phyloP scores from a whole-genome alignment of 805 yeast genomes.

The Cyberlindnera misumaiensis region DNA sequence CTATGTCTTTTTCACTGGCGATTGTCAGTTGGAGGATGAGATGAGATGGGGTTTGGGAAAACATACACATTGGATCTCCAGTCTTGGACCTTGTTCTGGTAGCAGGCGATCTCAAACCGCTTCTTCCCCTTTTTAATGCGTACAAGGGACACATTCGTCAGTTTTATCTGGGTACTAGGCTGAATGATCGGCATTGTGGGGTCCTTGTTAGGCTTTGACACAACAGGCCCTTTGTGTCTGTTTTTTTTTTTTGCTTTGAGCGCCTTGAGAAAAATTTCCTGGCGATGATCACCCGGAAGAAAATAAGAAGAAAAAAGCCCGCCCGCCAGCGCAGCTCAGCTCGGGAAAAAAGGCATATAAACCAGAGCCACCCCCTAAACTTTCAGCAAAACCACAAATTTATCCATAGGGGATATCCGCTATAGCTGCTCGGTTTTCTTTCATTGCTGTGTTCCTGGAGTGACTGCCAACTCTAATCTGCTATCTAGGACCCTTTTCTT shows the following conservation, averaged over 20 bases:
- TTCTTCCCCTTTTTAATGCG: slow-evolving; percentile 86
- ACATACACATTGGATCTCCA: slow-evolving; percentile 65
- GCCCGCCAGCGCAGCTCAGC: no score
- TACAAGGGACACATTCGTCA: slow-evolving; percentile 92
- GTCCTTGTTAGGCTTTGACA: neutral
- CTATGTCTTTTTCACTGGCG: slow-evolving; percentile 73
- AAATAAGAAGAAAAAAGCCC: no score
- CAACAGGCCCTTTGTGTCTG: neutral
- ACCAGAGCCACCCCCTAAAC: no score
- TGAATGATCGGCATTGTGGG: slow-evolving; percentile 59
- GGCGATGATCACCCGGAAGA: no score
- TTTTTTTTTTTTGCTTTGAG: neutral
- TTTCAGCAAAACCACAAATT: no score
- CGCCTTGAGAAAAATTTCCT: no score
- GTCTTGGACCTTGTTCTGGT: slow-evolving; percentile 95
- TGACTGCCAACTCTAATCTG: no score
- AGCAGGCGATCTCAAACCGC: slow-evolving; percentile 92
- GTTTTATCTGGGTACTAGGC: slow-evolving; percentile 80
- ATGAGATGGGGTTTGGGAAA: slow-evolving; percentile 15
- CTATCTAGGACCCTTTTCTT: no score
- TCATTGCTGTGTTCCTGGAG: no score
- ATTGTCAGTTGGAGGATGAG: slow-evolving; percentile 9
- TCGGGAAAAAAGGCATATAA: no score
- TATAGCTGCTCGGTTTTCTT: no score
- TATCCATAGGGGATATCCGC: no score